Evolutionary conservation across 805 yeast genomes (phyloP).

Genomic region (Candida krabiensis): DNA sequence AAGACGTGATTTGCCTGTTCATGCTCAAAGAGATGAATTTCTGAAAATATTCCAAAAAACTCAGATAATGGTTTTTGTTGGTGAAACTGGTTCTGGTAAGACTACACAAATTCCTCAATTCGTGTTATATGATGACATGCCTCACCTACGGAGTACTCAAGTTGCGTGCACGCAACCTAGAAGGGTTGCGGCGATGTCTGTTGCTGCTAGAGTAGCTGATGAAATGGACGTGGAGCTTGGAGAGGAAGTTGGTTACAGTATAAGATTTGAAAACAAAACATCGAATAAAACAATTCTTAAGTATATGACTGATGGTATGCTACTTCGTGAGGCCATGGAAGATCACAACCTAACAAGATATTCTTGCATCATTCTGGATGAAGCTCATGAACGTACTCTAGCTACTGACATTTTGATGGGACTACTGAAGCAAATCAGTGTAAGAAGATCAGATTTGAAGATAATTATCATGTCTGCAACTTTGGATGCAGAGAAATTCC

Average conservation of each 20-base stretch:
- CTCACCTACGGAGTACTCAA: constrained; percentile 77
- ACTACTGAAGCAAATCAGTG: constrained; percentile 75
- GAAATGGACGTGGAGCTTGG: constrained; percentile 95
- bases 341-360: constrained; percentile 81
- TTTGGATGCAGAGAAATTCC: constrained; percentile 94
- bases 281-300: constrained; percentile 77
- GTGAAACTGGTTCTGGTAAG: constrained; percentile 99
- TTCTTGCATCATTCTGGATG: constrained; percentile 91
- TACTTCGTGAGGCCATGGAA: constrained; percentile 94
- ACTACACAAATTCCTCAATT: constrained; percentile 98
- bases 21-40: constrained; percentile 89
- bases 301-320: constrained; percentile 99
- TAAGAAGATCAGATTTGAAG: constrained; percentile 83
- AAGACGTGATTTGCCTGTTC: constrained; percentile 90
- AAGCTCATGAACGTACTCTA: constrained; percentile 96
- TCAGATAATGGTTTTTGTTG: constrained; percentile 97
- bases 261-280: constrained; percentile 91
- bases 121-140: constrained; percentile 88
- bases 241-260: constrained; percentile 91
- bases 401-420: constrained; percentile 98
- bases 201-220: constrained; percentile 95
- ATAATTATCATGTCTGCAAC: constrained; percentile 97
- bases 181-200: constrained; percentile 99
- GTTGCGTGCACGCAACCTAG: constrained; percentile 97
- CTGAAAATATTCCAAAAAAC: constrained; percentile 77